Conservation (phyloP, 2,329 filamentous ascomycete genomes). For the Daldinia sp. region DNA sequence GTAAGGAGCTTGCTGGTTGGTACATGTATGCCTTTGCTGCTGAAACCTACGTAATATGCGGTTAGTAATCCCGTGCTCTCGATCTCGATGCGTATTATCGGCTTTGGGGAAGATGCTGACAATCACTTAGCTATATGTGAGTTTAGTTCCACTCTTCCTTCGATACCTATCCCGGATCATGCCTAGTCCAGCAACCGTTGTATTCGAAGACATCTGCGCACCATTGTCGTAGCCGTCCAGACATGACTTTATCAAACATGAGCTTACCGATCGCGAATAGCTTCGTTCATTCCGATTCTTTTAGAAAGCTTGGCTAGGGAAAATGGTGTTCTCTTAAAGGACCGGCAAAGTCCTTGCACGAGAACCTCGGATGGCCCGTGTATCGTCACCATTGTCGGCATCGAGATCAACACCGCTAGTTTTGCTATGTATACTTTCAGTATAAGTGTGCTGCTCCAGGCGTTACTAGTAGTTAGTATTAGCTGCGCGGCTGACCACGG, state of each 20-base stretch:
- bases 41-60: constrained; percentile 95
- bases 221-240: constrained; percentile 1
- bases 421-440: constrained; percentile 99
- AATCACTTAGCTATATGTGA: constrained; percentile 41
- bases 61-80: constrained; percentile 57
- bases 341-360: constrained; percentile 78
- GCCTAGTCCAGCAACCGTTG: neutral
- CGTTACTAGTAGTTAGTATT: constrained; percentile 92
- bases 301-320: constrained; percentile 93
- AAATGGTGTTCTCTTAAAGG: constrained; percentile 84
- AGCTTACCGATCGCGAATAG: constrained; percentile 54
- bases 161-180: neutral
- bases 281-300: constrained; percentile 94
- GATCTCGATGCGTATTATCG: neutral
- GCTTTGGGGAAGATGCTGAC: constrained; percentile 20
- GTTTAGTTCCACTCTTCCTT: constrained; percentile 24
- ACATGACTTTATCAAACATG: constrained; percentile 9
- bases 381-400: constrained; percentile 80
- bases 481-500: constrained; percentile 96
- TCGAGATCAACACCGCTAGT: constrained; percentile 92
- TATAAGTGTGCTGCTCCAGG: constrained; percentile 87
- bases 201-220: constrained; percentile 7
- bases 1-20: constrained; percentile 89
- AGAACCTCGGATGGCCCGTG: constrained; percentile 76
- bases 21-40: constrained; percentile 97